Evolutionary conservation across 2,329 filamentous ascomycete genomes (phyloP).

Genomic region (Fusarium subtropicale): DNA sequence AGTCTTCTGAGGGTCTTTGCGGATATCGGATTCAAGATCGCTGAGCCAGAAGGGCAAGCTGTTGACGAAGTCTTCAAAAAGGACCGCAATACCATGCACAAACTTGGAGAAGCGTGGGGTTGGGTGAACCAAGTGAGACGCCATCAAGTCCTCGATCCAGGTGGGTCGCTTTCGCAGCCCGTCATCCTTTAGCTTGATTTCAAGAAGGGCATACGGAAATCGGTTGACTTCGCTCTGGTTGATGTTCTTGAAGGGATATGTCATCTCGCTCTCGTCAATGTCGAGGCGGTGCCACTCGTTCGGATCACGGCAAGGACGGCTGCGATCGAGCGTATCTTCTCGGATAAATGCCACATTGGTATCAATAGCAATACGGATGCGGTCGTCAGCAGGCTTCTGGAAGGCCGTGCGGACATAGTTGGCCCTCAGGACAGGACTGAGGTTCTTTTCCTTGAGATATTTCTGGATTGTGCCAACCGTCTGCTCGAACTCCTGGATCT

Average conservation of each 20-base stretch:
- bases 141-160: constrained; percentile 93
- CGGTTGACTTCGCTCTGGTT: constrained; percentile 90
- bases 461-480: constrained; percentile 82
- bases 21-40: constrained; percentile 91
- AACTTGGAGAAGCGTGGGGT: constrained; percentile 96
- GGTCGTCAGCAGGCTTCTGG: constrained; percentile 92
- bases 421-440: constrained; percentile 88
- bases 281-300: constrained; percentile 91
- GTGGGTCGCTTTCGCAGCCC: constrained; percentile 75
- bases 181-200: constrained; percentile 86
- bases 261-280: constrained; percentile 84
- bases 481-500: constrained; percentile 75
- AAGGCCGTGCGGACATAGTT: constrained; percentile 96
- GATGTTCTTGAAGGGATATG: constrained; percentile 87
- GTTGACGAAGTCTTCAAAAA: constrained; percentile 97
- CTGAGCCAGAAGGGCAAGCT: constrained; percentile 96
- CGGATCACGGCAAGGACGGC: constrained; percentile 89
- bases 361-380: constrained; percentile 91
- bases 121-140: constrained; percentile 90
- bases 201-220: constrained; percentile 90
- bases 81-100: constrained; percentile 87
- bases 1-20: constrained; percentile 88
- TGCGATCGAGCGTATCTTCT: constrained; percentile 79
- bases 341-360: constrained; percentile 90
- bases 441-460: constrained; percentile 79